Percentiles rank a stretch among this genome's conserved stretches.
phyloP scores from a whole-genome alignment of 495 filamentous ascomycete genomes.

The Talaromyces nanjingensis region DNA sequence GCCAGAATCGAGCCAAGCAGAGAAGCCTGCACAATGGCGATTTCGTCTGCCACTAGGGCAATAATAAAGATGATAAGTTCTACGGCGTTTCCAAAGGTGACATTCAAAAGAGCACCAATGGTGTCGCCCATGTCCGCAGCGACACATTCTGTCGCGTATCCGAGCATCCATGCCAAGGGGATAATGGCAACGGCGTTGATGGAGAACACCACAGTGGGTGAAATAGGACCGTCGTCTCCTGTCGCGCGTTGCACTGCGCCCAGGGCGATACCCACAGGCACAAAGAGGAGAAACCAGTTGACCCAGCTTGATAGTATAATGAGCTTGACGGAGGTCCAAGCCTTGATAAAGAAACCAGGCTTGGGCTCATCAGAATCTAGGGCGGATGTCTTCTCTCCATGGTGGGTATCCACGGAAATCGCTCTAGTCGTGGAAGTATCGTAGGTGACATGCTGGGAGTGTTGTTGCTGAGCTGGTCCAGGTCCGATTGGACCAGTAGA shows the following conservation, averaged over 20 bases:
- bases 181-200: conserved; percentile 82
- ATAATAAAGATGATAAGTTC: conserved; percentile 80
- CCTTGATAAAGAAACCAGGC: conserved; percentile 38
- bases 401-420: conserved; percentile 6
- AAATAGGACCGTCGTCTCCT: conserved; percentile 23
- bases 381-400: conserved; percentile 10
- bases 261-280: conserved; percentile 68
- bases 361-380: conserved; percentile 26
- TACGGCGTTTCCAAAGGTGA: conserved; percentile 85
- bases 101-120: conserved; percentile 74
- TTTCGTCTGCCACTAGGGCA: conserved; percentile 68
- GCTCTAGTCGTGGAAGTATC: neutral
- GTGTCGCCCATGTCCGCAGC: conserved; percentile 73
- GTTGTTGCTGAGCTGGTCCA: neutral
- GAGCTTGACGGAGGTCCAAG: conserved; percentile 42
- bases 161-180: conserved; percentile 71
- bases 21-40: conserved; percentile 83
- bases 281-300: conserved; percentile 73
- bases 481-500: neutral
- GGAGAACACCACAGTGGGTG: conserved; percentile 55
- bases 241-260: conserved; percentile 30
- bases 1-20: conserved; percentile 82
- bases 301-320: conserved; percentile 64
- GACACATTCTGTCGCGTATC: conserved; percentile 75
- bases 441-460: neutral